Base-by-base conservation (phyloP, 768 basidiomycete genomes). In the Polyporus arcularius region DNA sequence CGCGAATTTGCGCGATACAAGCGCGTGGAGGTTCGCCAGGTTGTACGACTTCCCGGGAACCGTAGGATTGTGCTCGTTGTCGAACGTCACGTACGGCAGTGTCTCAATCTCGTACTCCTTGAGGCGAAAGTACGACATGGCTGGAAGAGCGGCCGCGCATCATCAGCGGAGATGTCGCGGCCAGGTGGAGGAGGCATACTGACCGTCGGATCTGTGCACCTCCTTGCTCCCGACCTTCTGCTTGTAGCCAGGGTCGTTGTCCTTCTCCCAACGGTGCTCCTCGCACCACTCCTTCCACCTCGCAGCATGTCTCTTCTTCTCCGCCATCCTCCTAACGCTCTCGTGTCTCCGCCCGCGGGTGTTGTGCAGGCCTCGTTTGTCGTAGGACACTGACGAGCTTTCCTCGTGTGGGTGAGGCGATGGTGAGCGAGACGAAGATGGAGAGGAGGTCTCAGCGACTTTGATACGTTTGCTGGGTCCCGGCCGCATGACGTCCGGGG, bases 101-200 rank as follows among this genome's bases (percentile, higher is more conserved):
- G 49, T 51, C 32, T 51, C 49, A 31, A 51, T 51, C 49, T 51
- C 49, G 31, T 35, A 51, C 31, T 51, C 49, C 18, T 51, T 51
- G 49, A 51, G 49, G 10, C 49, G 35, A 31, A 51, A 51, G 49
- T 51, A 51, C 35, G 49, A 14, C 49, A 51, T 51, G 31, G 49
- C 49, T 51, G 15, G 11, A 31, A 15, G 49, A 32, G 30, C 21
- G 1, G 21, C 46, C 12, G 11, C 2, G 0, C 9, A 26, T 18
- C 45, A 18, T 26, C 12, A 48, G 21, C 21, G 46, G 9, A 9
- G 26, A 26, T 11, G 46, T 18, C 4, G n/a, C 16, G 46, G 46
- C n/a, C 18, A 18, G 46, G 46, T 18, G 21, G 46, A 30, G 46
- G 46, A 26, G n/a, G 14, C 21, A 28, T 30, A 28, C 46, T 48